A percentile compares a stretch with the other conserved stretches of the same genome.
Evolutionary conservation across 306 rosid genomes (phyloP).

Genomic region (Acacia crassicarpa): DNA sequence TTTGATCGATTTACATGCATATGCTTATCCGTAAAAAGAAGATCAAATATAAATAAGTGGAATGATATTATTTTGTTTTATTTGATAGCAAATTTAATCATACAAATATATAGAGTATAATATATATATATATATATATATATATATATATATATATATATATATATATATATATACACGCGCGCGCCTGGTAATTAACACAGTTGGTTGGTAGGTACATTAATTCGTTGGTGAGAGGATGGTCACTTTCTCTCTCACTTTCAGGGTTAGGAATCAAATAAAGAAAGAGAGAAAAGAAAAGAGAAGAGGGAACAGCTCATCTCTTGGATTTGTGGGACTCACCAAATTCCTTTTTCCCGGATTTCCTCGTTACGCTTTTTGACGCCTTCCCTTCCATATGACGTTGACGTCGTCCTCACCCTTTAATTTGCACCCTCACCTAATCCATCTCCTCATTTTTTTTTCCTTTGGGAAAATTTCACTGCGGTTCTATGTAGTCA

Average conservation of each 20-base stretch:
- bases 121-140: no score
- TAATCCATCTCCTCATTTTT: neutral
- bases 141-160: no score
- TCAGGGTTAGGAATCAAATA: neutral
- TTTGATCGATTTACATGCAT: neutral
- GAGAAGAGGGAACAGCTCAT: neutral
- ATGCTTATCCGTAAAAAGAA: neutral
- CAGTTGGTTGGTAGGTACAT: neutral
- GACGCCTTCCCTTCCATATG: neutral
- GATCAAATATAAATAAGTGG: neutral
- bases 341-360: neutral
- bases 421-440: neutral
- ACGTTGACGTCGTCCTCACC: neutral
- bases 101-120: neutral
- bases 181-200: no score
- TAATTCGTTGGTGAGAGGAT: neutral
- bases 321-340: neutral
- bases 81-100: neutral
- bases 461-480: no score
- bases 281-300: neutral
- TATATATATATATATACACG: no score
- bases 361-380: neutral
- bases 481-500: no score
- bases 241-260: neutral
- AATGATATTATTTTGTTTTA: neutral